These are phyloP conservation scores for Penicillium sp. DNA, from an alignment of 2,329 filamentous ascomycete species.

Conservation along the genomic window DNA sequence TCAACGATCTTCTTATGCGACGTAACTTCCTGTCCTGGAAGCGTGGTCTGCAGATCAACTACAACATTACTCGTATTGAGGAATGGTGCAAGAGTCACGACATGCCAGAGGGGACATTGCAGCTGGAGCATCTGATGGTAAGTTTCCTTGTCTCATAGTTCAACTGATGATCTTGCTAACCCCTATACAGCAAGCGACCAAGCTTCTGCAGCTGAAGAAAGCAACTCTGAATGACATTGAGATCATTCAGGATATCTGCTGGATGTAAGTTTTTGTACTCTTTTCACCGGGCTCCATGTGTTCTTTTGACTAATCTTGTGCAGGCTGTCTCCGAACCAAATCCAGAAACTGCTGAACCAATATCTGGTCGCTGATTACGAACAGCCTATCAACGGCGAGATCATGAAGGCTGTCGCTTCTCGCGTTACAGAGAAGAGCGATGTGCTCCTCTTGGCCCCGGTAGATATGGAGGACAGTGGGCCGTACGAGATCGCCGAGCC, in stretches of 20 bases:
- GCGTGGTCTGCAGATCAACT: constrained; percentile 98
- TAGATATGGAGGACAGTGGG: constrained; percentile 98
- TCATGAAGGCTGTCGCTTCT: constrained; percentile 98
- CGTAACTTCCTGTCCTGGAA: constrained; percentile 99
- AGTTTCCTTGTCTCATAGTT: constrained; percentile 25
- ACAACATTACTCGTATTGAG: constrained; percentile 98
- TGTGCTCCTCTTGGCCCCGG: constrained; percentile 84
- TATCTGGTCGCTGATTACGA: constrained; percentile 98
- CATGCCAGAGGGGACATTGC: constrained; percentile 96
- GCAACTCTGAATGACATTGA: constrained; percentile 98
- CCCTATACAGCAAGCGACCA: constrained; percentile 77
- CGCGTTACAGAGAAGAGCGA: constrained; percentile 98
- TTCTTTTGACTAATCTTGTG: neutral
- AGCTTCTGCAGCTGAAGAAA: constrained; percentile 97
- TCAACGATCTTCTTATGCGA: constrained; percentile 97
- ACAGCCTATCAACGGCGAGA: constrained; percentile 98
- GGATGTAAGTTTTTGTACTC: constrained; percentile 74
- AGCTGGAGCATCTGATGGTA: constrained; percentile 97
- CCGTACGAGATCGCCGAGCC: constrained; percentile 98
- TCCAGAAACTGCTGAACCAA: constrained; percentile 97
- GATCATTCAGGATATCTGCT: constrained; percentile 99
- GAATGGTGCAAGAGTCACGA: constrained; percentile 99
- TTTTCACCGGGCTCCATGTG: neutral
- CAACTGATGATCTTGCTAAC: constrained; percentile 13
- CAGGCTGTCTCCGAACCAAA: constrained; percentile 96